Evolutionary conservation across 2,329 filamentous ascomycete species (phyloP).

Genomic region (Ophiostoma himal-ulmi): DNA sequence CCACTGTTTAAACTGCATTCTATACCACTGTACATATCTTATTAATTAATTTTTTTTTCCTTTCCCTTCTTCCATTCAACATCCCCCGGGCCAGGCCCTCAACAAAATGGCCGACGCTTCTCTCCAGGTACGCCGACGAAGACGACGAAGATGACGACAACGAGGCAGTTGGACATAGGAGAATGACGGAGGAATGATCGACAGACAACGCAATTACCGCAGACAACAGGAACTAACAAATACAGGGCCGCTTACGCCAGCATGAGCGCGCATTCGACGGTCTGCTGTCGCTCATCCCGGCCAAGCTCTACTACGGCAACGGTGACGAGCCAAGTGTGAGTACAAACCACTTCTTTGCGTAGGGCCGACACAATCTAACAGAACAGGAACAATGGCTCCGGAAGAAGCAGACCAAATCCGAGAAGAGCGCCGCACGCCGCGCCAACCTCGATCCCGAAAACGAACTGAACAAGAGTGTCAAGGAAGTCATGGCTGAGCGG

Average conservation of each 20-base stretch:
- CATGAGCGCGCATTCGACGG: slow-evolving; percentile 64
- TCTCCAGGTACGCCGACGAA: slow-evolving; percentile 10
- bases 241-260: slow-evolving; percentile 12
- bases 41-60: not conserved
- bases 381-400: slow-evolving; percentile 82
- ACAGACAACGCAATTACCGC: not conserved
- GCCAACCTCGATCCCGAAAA: slow-evolving; percentile 90
- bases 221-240: not conserved
- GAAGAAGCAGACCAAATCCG: slow-evolving; percentile 92
- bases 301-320: slow-evolving; percentile 84
- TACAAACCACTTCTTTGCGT: slow-evolving; percentile 4
- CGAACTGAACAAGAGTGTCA: slow-evolving; percentile 70
- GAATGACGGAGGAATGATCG: not conserved
- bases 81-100: not conserved
- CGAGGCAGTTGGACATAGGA: not conserved
- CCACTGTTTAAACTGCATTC: not conserved
- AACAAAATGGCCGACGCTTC: slow-evolving; percentile 15
- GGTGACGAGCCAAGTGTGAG: slow-evolving; percentile 71
- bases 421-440: slow-evolving; percentile 53
- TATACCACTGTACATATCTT: not conserved
- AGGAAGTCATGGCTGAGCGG: slow-evolving; percentile 75
- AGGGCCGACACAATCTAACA: not conserved
- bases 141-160: not conserved
- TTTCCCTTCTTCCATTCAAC: slow-evolving; percentile 6
- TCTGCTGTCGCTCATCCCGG: slow-evolving; percentile 78